Conservation (phyloP, 768 basidiomycete species). For the Russula sp. region DNA sequence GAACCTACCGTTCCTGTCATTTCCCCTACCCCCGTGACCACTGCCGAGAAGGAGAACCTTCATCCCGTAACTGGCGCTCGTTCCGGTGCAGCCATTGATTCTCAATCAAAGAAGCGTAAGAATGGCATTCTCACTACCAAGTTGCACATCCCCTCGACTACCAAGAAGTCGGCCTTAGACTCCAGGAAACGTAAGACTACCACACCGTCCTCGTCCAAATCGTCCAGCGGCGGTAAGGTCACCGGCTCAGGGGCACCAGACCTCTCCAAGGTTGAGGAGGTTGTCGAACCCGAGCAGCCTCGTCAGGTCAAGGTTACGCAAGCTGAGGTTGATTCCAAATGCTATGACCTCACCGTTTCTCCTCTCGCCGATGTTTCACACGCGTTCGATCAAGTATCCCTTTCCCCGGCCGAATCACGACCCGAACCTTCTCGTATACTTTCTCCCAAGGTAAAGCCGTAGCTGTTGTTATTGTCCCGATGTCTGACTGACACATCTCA, state of each 20-base stretch:
- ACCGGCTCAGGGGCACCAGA: constrained; percentile 19
- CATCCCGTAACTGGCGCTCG: constrained; percentile 68
- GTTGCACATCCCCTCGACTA: constrained; percentile 30
- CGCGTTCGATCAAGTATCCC: constrained; percentile 45
- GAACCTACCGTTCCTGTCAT: constrained; percentile 24
- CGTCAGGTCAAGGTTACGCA: constrained; percentile 41
- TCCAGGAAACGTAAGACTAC: constrained; percentile 55
- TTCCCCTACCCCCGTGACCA: constrained; percentile 25
- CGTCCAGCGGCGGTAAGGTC: constrained; percentile 3
- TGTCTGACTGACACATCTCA: constrained; percentile 8
- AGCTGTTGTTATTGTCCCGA: not conserved
- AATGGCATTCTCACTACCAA: constrained; percentile 51
- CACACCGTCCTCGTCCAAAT: constrained; percentile 24
- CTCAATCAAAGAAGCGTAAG: constrained; percentile 56
- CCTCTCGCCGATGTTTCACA: constrained; percentile 70
- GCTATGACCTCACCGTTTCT: constrained; percentile 72
- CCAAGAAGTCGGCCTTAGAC: constrained; percentile 42
- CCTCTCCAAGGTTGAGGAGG: constrained; percentile 35
- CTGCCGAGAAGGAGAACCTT: constrained; percentile 67
- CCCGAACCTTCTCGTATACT: constrained; percentile 1
- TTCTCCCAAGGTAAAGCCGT: constrained; percentile 11
- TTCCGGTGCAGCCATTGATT: constrained; percentile 33
- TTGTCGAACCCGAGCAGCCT: constrained; percentile 46
- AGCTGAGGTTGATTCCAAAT: constrained; percentile 57
- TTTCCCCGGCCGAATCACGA: constrained; percentile 17